Conservation (phyloP, 768 basidiomycete genomes). For the Termitomyces sp. region DNA sequence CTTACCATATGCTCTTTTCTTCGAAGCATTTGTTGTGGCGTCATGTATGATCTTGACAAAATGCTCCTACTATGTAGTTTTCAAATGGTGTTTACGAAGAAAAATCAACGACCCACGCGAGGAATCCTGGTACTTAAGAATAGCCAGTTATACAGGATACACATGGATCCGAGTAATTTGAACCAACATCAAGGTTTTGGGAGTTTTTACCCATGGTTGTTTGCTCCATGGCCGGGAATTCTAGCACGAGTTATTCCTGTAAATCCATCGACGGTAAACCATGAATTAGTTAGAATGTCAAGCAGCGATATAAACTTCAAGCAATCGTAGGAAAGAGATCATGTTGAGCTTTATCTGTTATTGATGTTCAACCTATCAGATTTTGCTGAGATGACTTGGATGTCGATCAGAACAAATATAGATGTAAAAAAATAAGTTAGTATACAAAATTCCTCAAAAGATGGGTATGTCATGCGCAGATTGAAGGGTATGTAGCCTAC, state of each 20-base stretch:
- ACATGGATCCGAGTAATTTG: not conserved
- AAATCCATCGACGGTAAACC: no score
- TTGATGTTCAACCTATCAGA: not conserved
- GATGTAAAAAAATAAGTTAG: conserved; percentile 7
- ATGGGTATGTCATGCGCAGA: conserved; percentile 2
- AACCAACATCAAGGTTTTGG: not conserved
- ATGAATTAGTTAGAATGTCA: not conserved
- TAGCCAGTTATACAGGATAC: not conserved
- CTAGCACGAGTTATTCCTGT: not conserved
- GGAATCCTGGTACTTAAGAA: not conserved
- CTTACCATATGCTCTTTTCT: no score
- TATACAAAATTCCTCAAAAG: conserved; percentile 7
- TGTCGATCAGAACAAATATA: not conserved
- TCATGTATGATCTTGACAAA: not conserved
- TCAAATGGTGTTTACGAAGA: not conserved
- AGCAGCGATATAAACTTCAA: not conserved
- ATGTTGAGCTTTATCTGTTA: no score
- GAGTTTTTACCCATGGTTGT: not conserved
- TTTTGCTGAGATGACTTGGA: not conserved
- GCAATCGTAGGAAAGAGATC: not conserved
- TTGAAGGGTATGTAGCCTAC: conserved; percentile 13
- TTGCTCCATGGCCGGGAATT: not conserved
- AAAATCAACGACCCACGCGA: not conserved
- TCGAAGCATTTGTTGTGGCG: no score
- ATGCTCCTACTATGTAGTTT: not conserved